Percentiles rank a stretch among this genome's conserved stretches.
Evolutionary conservation across 768 basidiomycete genomes (phyloP).

Genomic region (Hygrocybe punicea): DNA sequence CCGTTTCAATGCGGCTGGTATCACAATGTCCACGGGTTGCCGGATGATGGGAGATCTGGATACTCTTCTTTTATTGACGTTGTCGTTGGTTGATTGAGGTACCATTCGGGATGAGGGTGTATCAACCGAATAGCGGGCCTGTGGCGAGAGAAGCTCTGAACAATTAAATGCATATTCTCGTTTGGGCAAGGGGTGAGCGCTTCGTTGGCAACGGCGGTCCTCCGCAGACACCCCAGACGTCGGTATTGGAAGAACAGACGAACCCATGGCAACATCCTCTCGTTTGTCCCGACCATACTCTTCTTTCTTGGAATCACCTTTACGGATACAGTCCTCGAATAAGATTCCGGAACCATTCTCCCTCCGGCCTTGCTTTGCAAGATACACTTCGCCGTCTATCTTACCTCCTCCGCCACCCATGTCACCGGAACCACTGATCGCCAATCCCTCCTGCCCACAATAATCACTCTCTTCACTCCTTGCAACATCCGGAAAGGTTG

Average conservation of each 20-base stretch:
- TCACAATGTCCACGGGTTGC: slow-evolving; percentile 13
- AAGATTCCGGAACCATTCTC: not conserved
- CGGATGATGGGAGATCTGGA: slow-evolving; percentile 34
- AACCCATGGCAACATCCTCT: no score
- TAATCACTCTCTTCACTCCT: slow-evolving; percentile 32
- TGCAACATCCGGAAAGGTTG: slow-evolving; percentile 5
- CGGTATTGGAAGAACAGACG: no score
- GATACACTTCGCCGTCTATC: not conserved
- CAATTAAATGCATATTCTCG: no score
- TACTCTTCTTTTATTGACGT: slow-evolving; percentile 9
- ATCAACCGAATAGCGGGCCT: no score
- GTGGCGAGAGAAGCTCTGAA: no score
- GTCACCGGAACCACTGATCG: slow-evolving; percentile 33
- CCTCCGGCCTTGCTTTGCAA: not conserved
- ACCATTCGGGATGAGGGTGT: not conserved
- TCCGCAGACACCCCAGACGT: no score
- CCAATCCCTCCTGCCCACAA: slow-evolving; percentile 32
- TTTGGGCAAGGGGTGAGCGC: no score
- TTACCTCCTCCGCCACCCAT: not conserved
- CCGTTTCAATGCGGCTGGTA: slow-evolving; percentile 25
- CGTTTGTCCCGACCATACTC: no score
- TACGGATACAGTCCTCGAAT: no score
- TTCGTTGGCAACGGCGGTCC: no score
- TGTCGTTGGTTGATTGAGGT: slow-evolving; percentile 1
- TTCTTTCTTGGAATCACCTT: no score